phyloP scores from a whole-genome alignment of 208 protist genomes.

The Acanthamoeba rhysodes region DNA sequence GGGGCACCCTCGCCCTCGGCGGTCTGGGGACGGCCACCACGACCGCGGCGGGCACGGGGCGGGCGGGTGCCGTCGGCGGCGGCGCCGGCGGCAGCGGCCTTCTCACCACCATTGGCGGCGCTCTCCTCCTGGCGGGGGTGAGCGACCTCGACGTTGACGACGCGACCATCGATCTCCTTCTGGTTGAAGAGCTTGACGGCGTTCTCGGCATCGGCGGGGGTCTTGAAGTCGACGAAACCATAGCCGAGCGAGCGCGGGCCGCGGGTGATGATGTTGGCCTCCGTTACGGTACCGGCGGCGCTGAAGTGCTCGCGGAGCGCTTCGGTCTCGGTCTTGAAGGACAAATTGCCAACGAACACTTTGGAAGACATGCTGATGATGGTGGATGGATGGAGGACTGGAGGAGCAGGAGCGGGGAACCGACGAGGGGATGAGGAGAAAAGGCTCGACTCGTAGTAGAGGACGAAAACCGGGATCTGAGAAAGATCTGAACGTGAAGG shows the following conservation, averaged over 20 bases:
- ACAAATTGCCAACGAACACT: slow-evolving; percentile 86
- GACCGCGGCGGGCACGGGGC: not conserved
- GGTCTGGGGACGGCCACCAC: not conserved
- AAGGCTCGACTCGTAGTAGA: not conserved
- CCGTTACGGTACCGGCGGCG: slow-evolving; percentile 77
- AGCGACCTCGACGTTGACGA: slow-evolving; percentile 84
- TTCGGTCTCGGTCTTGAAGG: slow-evolving; percentile 64
- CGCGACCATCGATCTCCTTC: slow-evolving; percentile 80
- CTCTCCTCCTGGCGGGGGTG: slow-evolving; percentile 53
- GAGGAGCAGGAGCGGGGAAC: not conserved
- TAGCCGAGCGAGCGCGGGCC: slow-evolving; percentile 79
- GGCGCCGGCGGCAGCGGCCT: not conserved
- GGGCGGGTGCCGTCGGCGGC: not conserved
- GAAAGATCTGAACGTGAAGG: not conserved
- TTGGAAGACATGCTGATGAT: slow-evolving; percentile 71
- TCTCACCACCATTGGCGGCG: not conserved
- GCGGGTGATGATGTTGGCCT: slow-evolving; percentile 80
- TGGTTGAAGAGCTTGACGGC: slow-evolving; percentile 81
- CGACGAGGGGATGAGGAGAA: not conserved
- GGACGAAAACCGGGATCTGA: not conserved
- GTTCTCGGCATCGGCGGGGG: slow-evolving; percentile 73
- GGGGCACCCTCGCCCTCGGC: not conserved
- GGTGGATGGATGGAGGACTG: not conserved
- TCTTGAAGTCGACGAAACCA: slow-evolving; percentile 87
- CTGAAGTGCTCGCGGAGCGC: slow-evolving; percentile 78